These are phyloP conservation scores for Linderina pennispora DNA, from an alignment of 192 early-diverging fungal species.

Conservation along the genomic window DNA sequence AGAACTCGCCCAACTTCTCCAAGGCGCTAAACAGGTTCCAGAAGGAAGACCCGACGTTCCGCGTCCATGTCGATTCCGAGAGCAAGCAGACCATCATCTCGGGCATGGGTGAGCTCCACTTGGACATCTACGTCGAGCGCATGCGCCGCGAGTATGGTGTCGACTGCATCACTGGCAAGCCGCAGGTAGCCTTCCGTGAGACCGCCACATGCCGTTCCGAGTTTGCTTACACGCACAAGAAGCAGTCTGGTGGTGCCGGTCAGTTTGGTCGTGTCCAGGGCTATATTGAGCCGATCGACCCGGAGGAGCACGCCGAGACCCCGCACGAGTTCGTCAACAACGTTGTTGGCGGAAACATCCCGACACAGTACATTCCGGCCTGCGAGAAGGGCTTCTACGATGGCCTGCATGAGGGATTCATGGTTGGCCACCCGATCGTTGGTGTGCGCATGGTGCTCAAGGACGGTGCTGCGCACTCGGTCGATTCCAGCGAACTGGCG, in stretches of 20 bases:
- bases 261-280: constrained; percentile 91
- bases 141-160: constrained; percentile 97
- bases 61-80: constrained; percentile 70
- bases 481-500: constrained; percentile 95
- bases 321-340: constrained; percentile 72
- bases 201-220: constrained; percentile 66
- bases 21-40: constrained; percentile 75
- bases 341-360: constrained; percentile 93
- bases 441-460: constrained; percentile 81
- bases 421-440: constrained; percentile 89
- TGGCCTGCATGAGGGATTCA: constrained; percentile 79
- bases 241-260: constrained; percentile 94
- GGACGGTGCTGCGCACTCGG: constrained; percentile 88
- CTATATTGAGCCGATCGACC: constrained; percentile 80
- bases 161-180: constrained; percentile 94
- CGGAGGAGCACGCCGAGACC: constrained; percentile 54
- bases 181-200: constrained; percentile 97
- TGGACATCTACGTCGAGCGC: constrained; percentile 95
- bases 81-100: constrained; percentile 85
- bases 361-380: constrained; percentile 85
- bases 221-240: constrained; percentile 98
- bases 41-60: constrained; percentile 81
- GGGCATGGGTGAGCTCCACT: constrained; percentile 84
- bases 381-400: constrained; percentile 96
- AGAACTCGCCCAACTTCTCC: constrained; percentile 68